Percentiles rank a stretch among this genome's conserved stretches.
These are phyloP conservation scores for Solanum arcanum DNA, from an alignment of 257 asterid genomes.

Conservation along the genomic window DNA sequence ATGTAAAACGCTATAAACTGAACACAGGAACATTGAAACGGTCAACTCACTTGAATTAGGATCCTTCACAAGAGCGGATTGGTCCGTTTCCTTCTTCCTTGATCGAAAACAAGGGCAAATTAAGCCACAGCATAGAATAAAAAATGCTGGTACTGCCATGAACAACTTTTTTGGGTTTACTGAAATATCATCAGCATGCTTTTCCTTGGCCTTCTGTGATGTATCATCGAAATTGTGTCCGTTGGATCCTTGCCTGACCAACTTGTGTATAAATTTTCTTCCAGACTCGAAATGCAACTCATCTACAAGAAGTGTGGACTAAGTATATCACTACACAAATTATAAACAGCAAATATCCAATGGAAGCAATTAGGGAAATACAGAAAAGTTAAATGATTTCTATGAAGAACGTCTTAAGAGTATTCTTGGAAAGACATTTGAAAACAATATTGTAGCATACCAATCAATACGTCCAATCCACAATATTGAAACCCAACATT, in stretches of 20 bases:
- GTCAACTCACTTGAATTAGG: constrained; percentile 63
- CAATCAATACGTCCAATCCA: constrained; percentile 23
- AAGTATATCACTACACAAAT: neutral
- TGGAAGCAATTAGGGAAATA: neutral
- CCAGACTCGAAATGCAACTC: constrained; percentile 28
- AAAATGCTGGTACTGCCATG: constrained; percentile 61
- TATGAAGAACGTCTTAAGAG: neutral
- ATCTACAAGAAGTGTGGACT: constrained; percentile 24
- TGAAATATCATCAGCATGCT: constrained; percentile 11
- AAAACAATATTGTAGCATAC: constrained; percentile 19
- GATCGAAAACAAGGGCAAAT: constrained; percentile 87
- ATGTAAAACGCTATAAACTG: neutral
- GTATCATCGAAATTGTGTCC: constrained; percentile 10
- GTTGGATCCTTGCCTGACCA: constrained; percentile 32
- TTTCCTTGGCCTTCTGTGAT: constrained; percentile 16
- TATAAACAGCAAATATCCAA: neutral
- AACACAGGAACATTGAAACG: neutral
- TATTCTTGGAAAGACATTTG: neutral
- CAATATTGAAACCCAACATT: constrained; percentile 32
- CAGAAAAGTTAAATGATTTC: neutral
- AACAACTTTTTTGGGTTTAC: constrained; percentile 40
- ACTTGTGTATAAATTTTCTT: constrained; percentile 33
- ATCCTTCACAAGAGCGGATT: constrained; percentile 55
- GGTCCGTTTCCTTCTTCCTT: constrained; percentile 43
- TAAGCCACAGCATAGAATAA: constrained; percentile 55